Evolutionary conservation across 306 rosid species (phyloP).

Genomic region (Cucurbita argyrosperma): DNA sequence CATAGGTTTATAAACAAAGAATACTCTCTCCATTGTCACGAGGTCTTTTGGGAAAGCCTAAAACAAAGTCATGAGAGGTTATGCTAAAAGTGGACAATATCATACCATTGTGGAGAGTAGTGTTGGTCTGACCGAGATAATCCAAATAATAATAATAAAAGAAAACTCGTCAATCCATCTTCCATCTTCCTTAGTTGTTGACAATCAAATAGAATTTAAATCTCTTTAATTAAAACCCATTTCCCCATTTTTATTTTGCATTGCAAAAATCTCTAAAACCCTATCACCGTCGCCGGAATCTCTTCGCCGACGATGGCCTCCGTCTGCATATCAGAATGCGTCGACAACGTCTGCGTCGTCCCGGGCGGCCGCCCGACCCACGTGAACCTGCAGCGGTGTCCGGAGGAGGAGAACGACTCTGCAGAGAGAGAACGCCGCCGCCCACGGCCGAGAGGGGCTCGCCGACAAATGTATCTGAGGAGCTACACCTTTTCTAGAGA

Average conservation of each 20-base stretch:
- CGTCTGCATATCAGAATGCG: slow-evolving; percentile 4
- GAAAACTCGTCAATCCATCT: not conserved
- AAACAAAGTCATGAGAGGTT: too few relatives aligned
- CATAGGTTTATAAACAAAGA: too few relatives aligned
- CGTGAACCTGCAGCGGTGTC: not conserved
- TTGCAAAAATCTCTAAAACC: not conserved
- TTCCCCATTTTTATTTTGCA: not conserved
- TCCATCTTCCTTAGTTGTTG: not conserved
- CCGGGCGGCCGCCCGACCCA: not conserved
- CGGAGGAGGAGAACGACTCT: not conserved
- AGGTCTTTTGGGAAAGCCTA: too few relatives aligned
- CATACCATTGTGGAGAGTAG: too few relatives aligned
- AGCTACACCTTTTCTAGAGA: slow-evolving; percentile 6
- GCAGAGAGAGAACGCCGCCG: not conserved
- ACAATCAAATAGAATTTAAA: not conserved
- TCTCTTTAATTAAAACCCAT: not conserved
- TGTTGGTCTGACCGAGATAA: too few relatives aligned
- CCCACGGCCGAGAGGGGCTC: not conserved
- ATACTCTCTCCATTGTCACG: too few relatives aligned
- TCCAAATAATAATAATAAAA: not conserved
- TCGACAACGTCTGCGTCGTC: not conserved
- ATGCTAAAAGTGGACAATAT: too few relatives aligned
- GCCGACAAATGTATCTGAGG: slow-evolving; percentile 6
- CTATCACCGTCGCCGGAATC: not conserved
- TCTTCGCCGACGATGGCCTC: not conserved